Evolutionary conservation across 1,284 basidiomycete species (phyloP), one percentile per base, ranked within the genome.

Genomic region (Grifola frondosa): DNA sequence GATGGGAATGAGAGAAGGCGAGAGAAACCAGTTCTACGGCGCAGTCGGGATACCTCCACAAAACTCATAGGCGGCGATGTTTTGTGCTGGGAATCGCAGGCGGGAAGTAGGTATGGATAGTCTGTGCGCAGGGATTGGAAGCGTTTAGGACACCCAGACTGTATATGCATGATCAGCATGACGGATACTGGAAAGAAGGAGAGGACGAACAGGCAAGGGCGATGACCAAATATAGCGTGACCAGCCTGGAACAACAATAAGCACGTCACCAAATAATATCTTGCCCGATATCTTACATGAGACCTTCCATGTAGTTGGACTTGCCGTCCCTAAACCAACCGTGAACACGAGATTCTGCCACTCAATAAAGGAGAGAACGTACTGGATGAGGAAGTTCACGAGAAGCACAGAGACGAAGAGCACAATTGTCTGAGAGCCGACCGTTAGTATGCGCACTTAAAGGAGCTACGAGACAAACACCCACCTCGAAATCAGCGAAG

Each of bases 281-380:
- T n/a, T n/a, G n/a, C n/a, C n/a, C 86, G 21, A 86, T 64, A n/a
- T 35, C 70, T 35, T 76, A 68, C 84, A 91, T 86, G 21, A 90
- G 63, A 29, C 90, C 91, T 68, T 93, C 90, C 83, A 93, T 87
- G 60, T 90, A 92, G 59, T 93, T 91, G 17, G 83, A 84, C 58
- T 85, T 88, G 39, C 88, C 88, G 55, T 90, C 87, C 65, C 80
- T 83, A 50, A 9, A 56, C 30, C 22, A 37, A 4, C 6, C 6
- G 19, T 40, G 30, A 38, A 29, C 13, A 23, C n/a, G 13, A n/a
- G 44, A n/a, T 16, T 7, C 11, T 21, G 9, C 45, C 11, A 17
- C n/a, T 5, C 6, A 3, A 22, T 7, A 19, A 23, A 24, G 10
- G 8, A 11, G 21, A 24, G 9, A 3, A 75, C 84, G 44, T 64